Evolutionary conservation across 1,139 yeast species (phyloP).

Genomic region (Ogataea hybrid): DNA sequence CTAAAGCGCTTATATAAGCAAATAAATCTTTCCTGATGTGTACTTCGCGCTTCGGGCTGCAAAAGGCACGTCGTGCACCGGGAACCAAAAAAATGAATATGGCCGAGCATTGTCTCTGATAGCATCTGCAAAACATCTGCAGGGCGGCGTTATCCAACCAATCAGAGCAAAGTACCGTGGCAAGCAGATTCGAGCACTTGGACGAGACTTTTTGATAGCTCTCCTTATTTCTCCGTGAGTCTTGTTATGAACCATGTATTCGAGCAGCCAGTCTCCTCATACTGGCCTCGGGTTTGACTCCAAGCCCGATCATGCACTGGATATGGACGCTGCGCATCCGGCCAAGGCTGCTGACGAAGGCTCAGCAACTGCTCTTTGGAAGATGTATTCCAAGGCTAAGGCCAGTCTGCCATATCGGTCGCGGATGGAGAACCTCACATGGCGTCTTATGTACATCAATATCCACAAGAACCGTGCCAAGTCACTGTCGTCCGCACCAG

Average conservation of each 20-base stretch:
- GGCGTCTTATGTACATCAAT: conserved; percentile 79
- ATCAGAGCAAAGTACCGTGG: conserved; percentile 2
- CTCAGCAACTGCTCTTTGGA: conserved; percentile 69
- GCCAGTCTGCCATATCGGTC: conserved; percentile 74
- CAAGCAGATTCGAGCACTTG: conserved; percentile 4
- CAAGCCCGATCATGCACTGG: conserved; percentile 5
- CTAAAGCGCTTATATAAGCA: conserved; percentile 2
- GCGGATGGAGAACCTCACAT: conserved; percentile 78
- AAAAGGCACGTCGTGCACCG: neutral
- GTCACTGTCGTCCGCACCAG: conserved; percentile 3
- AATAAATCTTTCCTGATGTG: neutral
- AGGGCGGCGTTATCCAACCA: conserved; percentile 16
- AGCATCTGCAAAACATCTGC: conserved; percentile 7
- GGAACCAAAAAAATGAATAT: neutral
- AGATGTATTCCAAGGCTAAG: conserved; percentile 72
- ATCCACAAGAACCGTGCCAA: conserved; percentile 28
- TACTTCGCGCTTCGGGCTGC: neutral
- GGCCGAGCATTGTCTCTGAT: conserved; percentile 2
- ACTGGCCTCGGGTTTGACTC: conserved; percentile 8
- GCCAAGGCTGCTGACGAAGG: conserved; percentile 30
- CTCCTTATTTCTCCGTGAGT: neutral
- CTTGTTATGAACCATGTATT: conserved; percentile 11
- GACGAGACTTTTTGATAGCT: conserved; percentile 5
- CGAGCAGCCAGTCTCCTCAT: conserved; percentile 12
- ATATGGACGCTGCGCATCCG: conserved; percentile 5